Percentiles rank a stretch among this genome's conserved stretches.
These are phyloP conservation scores for Xylariaceae sp. DNA, from an alignment of 2,329 filamentous ascomycete species.

Conservation along the genomic window DNA sequence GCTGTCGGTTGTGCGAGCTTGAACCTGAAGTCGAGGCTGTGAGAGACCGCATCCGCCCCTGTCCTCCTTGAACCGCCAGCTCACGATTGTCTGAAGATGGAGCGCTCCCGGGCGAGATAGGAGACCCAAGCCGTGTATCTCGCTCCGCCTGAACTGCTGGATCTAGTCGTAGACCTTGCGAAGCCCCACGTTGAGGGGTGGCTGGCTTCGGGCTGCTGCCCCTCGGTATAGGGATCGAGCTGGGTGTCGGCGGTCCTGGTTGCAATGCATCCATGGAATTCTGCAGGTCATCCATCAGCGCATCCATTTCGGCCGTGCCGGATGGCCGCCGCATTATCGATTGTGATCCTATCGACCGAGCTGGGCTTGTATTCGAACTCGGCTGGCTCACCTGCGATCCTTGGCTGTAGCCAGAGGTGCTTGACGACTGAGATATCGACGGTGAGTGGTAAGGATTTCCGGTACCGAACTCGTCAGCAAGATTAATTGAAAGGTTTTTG, in stretches of 20 bases:
- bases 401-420: conserved; percentile 64
- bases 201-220: conserved; percentile 9
- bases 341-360: conserved; percentile 48
- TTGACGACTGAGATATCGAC: conserved; percentile 69
- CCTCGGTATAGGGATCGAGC: conserved; percentile 25
- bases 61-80: conserved; percentile 32
- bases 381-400: conserved; percentile 55
- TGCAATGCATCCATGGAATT: conserved; percentile 53
- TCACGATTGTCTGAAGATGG: conserved; percentile 24
- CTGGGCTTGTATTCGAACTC: conserved; percentile 67
- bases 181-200: conserved; percentile 18
- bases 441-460: conserved; percentile 69
- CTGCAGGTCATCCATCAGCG: conserved; percentile 61
- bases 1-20: conserved; percentile 46
- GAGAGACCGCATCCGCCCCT: conserved; percentile 28
- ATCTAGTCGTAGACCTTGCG: conserved; percentile 39
- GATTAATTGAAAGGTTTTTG: conserved; percentile 54
- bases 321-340: conserved; percentile 46
- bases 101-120: conserved; percentile 28
- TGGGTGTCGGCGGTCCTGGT: conserved; percentile 38
- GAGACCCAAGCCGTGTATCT: conserved; percentile 27
- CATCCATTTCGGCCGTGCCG: conserved; percentile 51
- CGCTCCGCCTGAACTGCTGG: conserved; percentile 36
- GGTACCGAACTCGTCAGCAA: conserved; percentile 64
- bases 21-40: conserved; percentile 36